Evolutionary conservation across 2,329 filamentous ascomycete species (phyloP), one percentile per base, ranked within the genome.

Genomic region (Didymellaceae sp.): DNA sequence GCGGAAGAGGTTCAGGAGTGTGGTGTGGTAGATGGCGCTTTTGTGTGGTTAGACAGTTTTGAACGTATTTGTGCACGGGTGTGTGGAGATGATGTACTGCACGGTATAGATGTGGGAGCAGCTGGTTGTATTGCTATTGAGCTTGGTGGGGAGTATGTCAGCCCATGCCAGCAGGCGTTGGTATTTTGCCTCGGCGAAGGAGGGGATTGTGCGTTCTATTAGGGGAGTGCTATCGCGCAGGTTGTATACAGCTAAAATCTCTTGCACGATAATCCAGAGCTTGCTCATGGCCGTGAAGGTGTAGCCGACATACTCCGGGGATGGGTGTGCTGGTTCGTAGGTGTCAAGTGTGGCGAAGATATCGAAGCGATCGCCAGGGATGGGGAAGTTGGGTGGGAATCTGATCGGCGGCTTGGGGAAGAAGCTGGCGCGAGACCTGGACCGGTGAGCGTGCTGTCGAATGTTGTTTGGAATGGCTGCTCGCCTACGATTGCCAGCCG

Each of bases 401-500:
- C 18, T 39, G 14, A 53, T 45, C 20, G 51, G 20, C 6, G 33
- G 26, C 30, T 31, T 49, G 4, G 28, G 33, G n/a, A 37, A 54
- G 25, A 49, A 43, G 37, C 39, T 37, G n/a, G 39, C 50, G 20
- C 20, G 14, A 5, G 18, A 32, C 21, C 51, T 45, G 30, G 31
- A 41, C 34, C 10, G 31, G 28, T 44, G 34, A 45, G 39, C 34
- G 33, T 54, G 25, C 32, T 20, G 39, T 31, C 34, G 25, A 25
- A 17, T 5, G 35, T 11, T 18, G 17, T 32, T 26, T 6, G 24
- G 14, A n/a, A n/a, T 26, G 20, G 20, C 33, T 20, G 28, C 20
- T 22, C 18, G 22, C 37, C 25, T 49, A 50, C 51, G 39, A 39
- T 41, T 45, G 41, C 28, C 41, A 54, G 39, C 35, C 41, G 25